A percentile compares a stretch with the other conserved stretches of the same genome.
phyloP scores from a whole-genome alignment of 106 monocot genomes.

The Agapanthus africanus region DNA sequence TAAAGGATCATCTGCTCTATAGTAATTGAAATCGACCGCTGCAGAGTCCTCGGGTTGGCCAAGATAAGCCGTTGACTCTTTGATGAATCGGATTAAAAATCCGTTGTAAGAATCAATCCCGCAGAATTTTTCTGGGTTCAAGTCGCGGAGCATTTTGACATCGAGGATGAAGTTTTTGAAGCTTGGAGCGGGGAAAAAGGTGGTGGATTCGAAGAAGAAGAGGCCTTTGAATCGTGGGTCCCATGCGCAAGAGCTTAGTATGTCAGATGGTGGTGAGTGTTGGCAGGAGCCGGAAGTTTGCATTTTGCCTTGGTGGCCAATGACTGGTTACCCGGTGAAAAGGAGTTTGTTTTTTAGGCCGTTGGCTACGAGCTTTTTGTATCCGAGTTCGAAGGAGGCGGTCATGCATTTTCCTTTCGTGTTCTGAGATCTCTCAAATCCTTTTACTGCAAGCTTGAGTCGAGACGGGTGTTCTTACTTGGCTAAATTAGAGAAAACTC shows the following conservation, averaged over 20 bases:
- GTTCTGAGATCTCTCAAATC: constrained; percentile 35
- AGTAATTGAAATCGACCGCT: constrained; percentile 81
- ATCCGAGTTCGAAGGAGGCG: constrained; percentile 25
- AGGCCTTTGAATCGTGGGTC: constrained; percentile 67
- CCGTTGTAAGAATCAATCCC: constrained; percentile 71
- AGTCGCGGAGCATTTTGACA: constrained; percentile 59
- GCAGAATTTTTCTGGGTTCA: constrained; percentile 47
- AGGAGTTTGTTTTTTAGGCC: constrained; percentile 50
- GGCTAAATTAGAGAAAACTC: too few species aligned
- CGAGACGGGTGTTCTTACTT: too few species aligned
- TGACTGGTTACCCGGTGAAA: constrained; percentile 72
- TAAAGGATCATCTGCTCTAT: constrained; percentile 43
- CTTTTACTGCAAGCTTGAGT: constrained; percentile 45
- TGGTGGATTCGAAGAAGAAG: constrained; percentile 73
- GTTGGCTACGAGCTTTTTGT: constrained; percentile 35
- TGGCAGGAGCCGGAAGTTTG: constrained; percentile 78
- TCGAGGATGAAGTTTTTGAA: constrained; percentile 62
- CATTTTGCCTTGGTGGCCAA: constrained; percentile 66
- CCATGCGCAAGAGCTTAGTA: constrained; percentile 50
- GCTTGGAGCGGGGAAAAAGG: constrained; percentile 43
- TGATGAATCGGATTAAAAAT: constrained; percentile 67
- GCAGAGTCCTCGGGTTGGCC: constrained; percentile 75
- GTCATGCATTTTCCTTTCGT: constrained; percentile 40
- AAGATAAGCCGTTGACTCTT: constrained; percentile 47
- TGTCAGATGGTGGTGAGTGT: constrained; percentile 28